These are phyloP conservation scores for Blastobotrys ciferrii DNA, from an alignment of 1,139 yeast species.

Conservation along the genomic window DNA sequence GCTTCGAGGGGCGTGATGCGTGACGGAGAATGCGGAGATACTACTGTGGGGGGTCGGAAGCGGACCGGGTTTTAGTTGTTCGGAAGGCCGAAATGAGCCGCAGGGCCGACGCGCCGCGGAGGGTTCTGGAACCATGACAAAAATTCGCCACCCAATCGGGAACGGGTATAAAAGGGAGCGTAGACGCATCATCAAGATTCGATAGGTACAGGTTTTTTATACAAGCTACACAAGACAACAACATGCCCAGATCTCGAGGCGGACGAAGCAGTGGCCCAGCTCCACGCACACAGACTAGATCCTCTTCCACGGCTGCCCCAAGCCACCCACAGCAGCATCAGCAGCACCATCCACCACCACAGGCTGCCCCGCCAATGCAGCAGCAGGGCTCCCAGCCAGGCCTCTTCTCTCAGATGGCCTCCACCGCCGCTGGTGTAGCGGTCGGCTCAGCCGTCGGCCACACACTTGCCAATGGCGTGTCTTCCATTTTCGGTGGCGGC, in stretches of 20 bases:
- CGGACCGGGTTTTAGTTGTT: too few species aligned
- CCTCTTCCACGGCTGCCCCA: slow-evolving; percentile 71
- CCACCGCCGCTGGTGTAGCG: slow-evolving; percentile 99
- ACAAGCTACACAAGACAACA: too few species aligned
- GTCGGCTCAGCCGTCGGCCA: slow-evolving; percentile 97
- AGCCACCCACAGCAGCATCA: slow-evolving; percentile 36
- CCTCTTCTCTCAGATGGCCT: slow-evolving; percentile 93
- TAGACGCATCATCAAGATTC: too few species aligned
- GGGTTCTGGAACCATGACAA: too few species aligned
- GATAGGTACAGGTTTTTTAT: too few species aligned
- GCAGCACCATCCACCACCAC: slow-evolving; percentile 40
- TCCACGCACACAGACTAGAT: slow-evolving; percentile 58
- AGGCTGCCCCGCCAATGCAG: slow-evolving; percentile 39
- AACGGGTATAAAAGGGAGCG: too few species aligned
- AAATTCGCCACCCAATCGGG: too few species aligned
- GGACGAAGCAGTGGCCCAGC: slow-evolving; percentile 49
- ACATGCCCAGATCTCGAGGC: slow-evolving; percentile 54
- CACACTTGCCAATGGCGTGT: slow-evolving; percentile 91
- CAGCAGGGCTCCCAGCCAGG: slow-evolving; percentile 79
- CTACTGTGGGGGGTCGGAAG: too few species aligned
- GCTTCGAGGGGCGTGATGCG: too few species aligned
- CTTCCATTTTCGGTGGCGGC: slow-evolving; percentile 79
- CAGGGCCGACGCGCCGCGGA: too few species aligned
- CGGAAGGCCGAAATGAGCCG: too few species aligned
- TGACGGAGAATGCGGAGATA: too few species aligned